Evolutionary conservation across 1,284 basidiomycete species (phyloP).

Genomic region (Austropuccinia psidii): DNA sequence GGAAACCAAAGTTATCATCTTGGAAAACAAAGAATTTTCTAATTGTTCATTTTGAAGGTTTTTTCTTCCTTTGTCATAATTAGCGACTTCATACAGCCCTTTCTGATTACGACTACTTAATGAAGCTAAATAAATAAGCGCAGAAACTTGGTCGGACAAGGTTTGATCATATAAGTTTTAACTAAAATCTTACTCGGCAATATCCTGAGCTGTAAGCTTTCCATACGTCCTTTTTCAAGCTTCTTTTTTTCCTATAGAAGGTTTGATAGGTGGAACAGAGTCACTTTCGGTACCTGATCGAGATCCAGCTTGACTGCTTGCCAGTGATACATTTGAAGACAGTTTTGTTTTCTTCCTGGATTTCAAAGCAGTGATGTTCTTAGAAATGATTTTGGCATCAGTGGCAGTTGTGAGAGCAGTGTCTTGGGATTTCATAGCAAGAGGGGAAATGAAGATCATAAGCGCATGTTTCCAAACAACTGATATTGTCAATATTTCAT

Average conservation of each 20-base stretch:
- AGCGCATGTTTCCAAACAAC: no score
- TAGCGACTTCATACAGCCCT: constrained; percentile 87
- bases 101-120: constrained; percentile 69
- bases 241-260: constrained; percentile 57
- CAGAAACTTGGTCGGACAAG: constrained; percentile 51
- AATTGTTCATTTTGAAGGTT: constrained; percentile 37
- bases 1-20: constrained; percentile 44
- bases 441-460: no score
- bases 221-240: constrained; percentile 84
- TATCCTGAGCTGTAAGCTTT: constrained; percentile 67
- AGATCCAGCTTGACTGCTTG: no score
- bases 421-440: no score
- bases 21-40: no score
- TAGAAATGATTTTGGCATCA: constrained; percentile 13
- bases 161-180: constrained; percentile 46
- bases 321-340: no score
- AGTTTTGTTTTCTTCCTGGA: constrained; percentile 1
- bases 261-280: no score
- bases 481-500: no score
- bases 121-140: constrained; percentile 66
- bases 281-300: no score
- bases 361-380: constrained; percentile 30
- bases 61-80: constrained; percentile 63
- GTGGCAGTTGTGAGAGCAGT: constrained; percentile 21
- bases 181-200: constrained; percentile 77